Percentiles rank a stretch among this genome's conserved stretches.
Conservation (phyloP, 345 rosid genomes). For the Citrus glauca region DNA sequence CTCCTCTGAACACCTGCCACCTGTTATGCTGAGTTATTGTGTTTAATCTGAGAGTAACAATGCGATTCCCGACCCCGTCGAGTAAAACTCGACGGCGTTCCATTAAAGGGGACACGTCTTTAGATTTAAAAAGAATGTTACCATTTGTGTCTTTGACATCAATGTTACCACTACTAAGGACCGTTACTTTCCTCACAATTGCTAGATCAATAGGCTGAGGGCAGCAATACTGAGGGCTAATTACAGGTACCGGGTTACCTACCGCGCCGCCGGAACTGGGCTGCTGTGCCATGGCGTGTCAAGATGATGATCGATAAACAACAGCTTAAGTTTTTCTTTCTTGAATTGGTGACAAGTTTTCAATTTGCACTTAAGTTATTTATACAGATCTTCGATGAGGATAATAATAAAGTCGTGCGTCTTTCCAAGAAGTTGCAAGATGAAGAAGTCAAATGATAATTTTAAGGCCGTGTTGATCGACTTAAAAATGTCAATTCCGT, state of each 20-base stretch:
- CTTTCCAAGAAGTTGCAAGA: too few relatives aligned
- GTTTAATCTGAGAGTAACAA: conserved; percentile 33
- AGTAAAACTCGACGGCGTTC: conserved; percentile 24
- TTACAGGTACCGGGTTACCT: background rate
- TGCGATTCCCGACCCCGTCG: conserved; percentile 25
- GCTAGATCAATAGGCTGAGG: conserved; percentile 31
- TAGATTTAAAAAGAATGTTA: conserved; percentile 32
- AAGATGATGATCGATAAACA: too few relatives aligned
- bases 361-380: too few relatives aligned
- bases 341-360: too few relatives aligned
- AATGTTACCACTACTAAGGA: conserved; percentile 31
- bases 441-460: too few relatives aligned
- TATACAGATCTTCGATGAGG: too few relatives aligned
- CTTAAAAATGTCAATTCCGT: too few relatives aligned
- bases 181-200: conserved; percentile 31
- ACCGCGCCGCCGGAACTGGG: background rate
- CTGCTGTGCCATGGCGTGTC: background rate
- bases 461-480: too few relatives aligned
- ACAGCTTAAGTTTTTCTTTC: too few relatives aligned
- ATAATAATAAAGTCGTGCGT: too few relatives aligned
- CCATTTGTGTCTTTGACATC: conserved; percentile 35
- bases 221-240: conserved; percentile 31
- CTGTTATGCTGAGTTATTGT: conserved; percentile 18
- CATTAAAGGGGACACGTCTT: conserved; percentile 10
- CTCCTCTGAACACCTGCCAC: conserved; percentile 24